Conservation (phyloP, 202 grass and related monocot species). For the Panicum virgatum region DNA sequence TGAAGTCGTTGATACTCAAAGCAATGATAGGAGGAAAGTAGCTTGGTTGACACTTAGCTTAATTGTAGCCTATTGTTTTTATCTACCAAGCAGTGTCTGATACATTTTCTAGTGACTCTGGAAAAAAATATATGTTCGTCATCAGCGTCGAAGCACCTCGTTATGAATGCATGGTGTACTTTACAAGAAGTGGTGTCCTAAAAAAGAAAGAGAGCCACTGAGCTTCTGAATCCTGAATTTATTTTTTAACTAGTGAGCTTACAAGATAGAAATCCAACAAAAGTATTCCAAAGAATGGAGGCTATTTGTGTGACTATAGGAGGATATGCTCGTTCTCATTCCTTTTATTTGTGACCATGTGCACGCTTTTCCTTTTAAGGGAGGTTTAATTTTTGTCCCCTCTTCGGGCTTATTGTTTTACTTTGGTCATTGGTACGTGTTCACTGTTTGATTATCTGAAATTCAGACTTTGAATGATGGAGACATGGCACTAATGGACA, state of each 20-base stretch:
- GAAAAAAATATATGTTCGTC: constrained; percentile 4
- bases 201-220: not conserved
- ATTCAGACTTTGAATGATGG: constrained; percentile 81
- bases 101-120: not conserved
- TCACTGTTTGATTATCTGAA: constrained; percentile 23
- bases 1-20: not conserved
- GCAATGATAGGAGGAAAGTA: not conserved
- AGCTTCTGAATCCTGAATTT: not conserved
- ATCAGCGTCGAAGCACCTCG: not conserved
- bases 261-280: constrained; percentile 14
- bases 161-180: constrained; percentile 16
- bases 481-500: constrained; percentile 92
- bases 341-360: not conserved
- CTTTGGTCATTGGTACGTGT: constrained; percentile 4
- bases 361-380: not conserved
- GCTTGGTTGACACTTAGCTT: not conserved
- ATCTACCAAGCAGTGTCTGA: constrained; percentile 15
- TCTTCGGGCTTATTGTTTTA: constrained; percentile 12
- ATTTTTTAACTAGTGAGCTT: not conserved
- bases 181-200: not conserved
- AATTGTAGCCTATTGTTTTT: constrained; percentile 12
- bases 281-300: constrained; percentile 11
- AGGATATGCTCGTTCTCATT: not conserved
- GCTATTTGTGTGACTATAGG: not conserved
- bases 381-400: constrained; percentile 9